Base-by-base conservation (phyloP, 1,284 basidiomycete genomes). In the Marasmius tenuissimus region DNA sequence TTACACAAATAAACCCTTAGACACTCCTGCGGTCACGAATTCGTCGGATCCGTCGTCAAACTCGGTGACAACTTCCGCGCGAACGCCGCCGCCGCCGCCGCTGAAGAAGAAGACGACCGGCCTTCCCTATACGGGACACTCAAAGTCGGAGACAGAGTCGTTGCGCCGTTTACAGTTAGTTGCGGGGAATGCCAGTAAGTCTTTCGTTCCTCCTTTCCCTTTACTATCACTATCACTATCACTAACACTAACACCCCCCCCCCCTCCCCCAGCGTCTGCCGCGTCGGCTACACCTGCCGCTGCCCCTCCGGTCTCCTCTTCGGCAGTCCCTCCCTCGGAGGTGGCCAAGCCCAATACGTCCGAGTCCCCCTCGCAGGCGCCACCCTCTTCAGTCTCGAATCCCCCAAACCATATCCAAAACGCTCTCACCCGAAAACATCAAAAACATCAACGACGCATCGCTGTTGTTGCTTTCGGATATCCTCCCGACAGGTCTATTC, bases 301-400 rank as follows among this genome's bases (percentile, higher is more conserved):
- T 96, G 95, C 72, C 76, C 81, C 1, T 75, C 86, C 62, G 85
- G 88, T 6, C 74, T 76, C 35, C 79, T 94, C 11, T 92, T 95
- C 71, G 94, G 94, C 42, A 86, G 86, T 37, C 85, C 89, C 0
- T 70, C 74, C 10, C 82, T 94, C 0, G 87, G 89, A 7, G 95
- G 94, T 10, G 92, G 87, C 1, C 95, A 97, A 77, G 94, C 94
- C 0, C 93, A 96, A 74, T 97, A 91, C 72, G 83, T 94, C 4
- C 85, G 89, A 33, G 86, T 94, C 11, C 93, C 93, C 7, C 84
- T 84, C 61, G 93, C 89, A 0, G 92, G 92, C 33, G 90, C 90
- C n/a, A 92, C 91, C 0, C 81, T 94, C 5, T 92, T 89, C 77
- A 87, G 82, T 62, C 79, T 92, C 47, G 81, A 79, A 60, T 77